Base-by-base conservation (phyloP, 2,329 filamentous ascomycete genomes). In the Coniella lustricola region DNA sequence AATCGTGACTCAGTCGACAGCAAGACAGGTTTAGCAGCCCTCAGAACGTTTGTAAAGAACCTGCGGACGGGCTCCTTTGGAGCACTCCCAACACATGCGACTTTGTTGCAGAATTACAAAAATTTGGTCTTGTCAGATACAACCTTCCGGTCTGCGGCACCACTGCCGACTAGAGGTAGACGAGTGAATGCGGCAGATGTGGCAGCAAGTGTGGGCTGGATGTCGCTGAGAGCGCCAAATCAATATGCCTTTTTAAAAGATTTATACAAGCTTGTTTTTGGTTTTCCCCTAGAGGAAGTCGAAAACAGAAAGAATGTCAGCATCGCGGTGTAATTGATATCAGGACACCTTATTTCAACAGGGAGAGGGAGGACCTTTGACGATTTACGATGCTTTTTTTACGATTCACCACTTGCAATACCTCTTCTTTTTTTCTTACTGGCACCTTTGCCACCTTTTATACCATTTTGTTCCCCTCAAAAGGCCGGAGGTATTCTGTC, bases 201-300 rank as follows among this genome's bases (percentile, higher is more conserved):
- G 54, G 87, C 86, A 32, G 85, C 84, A 64, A 87, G 87, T 43
- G 85, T 95, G 7, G 73, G 77, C 45, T 84, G 84, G 72, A 87
- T 95, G 78, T 78, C 79, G 45, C 74, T 80, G 49, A 82, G 79
- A 33, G 75, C 76, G 22, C 76, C 80, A 49, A 39, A 22, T 12
- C 81, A 90, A 58, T 93, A 93, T 64, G 72, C 72, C 8, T 96
- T 91, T 74, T 69, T 96, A 54, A 75, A 81, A 43, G 90, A 95
- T 59, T 72, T 96, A 13, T 96, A 87, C 68, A 78, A 80, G 46
- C 74, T 91, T 35, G 89, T 95, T 3, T 95, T 94, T 64, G 86
- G 88, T 3, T 91, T 91, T 60, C 79, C 84, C 41, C 68, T 89
- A 14, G 88, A 95, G 48, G 90, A 95, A 58, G 84, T 81, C 1